These are phyloP conservation scores for Cornus suecica DNA, from an alignment of 148 eudicot genomes.

Conservation along the genomic window DNA sequence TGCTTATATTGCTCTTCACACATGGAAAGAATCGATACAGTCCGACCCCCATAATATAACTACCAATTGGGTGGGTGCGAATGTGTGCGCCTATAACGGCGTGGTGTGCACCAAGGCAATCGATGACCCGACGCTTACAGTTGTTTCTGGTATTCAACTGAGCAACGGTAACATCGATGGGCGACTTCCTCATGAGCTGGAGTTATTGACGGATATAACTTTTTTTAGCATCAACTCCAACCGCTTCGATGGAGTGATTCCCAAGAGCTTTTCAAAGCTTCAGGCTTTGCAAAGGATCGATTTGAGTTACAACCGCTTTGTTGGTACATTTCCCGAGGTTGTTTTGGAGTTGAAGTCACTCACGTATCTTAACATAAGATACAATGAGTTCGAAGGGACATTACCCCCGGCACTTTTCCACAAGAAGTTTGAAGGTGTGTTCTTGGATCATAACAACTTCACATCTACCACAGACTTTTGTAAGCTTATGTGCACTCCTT, in stretches of 20 bases:
- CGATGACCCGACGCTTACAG: conserved; percentile 44
- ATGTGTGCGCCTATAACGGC: conserved; percentile 65
- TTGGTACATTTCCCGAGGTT: conserved; percentile 61
- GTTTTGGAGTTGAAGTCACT: conserved; percentile 47
- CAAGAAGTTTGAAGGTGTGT: conserved; percentile 52
- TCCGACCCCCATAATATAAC: conserved; percentile 55
- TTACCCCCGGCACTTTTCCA: conserved; percentile 57
- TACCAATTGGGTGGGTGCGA: conserved; percentile 58
- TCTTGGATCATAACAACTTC: conserved; percentile 66
- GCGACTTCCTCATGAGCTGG: conserved; percentile 57
- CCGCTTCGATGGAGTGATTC: conserved; percentile 68
- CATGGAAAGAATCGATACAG: conserved; percentile 53
- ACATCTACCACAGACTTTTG: conserved; percentile 48
- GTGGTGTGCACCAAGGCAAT: conserved; percentile 46
- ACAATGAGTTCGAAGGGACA: conserved; percentile 68
- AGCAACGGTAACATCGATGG: conserved; percentile 69
- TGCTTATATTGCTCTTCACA: conserved; percentile 64
- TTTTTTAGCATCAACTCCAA: conserved; percentile 64
- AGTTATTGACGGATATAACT: conserved; percentile 49
- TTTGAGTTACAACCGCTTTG: conserved; percentile 77
- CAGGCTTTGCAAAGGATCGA: conserved; percentile 49
- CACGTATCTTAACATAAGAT: conserved; percentile 55
- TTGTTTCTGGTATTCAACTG: conserved; percentile 70
- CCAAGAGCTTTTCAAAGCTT: conserved; percentile 40
- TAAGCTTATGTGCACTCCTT: background rate